Evolutionary conservation across 2,329 filamentous ascomycete species (phyloP).

Genomic region (Dothiorella sarmentorum): DNA sequence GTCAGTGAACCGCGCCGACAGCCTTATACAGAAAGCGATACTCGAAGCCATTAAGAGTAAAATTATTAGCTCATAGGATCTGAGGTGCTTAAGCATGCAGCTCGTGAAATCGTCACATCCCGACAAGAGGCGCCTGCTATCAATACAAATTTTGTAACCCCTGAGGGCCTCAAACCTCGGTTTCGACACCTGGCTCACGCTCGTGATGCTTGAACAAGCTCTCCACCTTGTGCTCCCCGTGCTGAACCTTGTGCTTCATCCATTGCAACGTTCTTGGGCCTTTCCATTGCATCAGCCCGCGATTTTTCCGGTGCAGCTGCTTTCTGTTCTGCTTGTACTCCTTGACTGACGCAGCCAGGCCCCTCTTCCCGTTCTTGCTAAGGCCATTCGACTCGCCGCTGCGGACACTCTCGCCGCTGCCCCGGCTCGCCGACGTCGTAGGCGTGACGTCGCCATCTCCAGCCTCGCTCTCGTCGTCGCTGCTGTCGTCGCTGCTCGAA

Average conservation of each 20-base stretch:
- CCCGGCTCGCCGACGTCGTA: slow-evolving; percentile 27
- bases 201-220: slow-evolving; percentile 57
- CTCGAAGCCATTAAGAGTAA: too few relatives aligned
- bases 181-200: slow-evolving; percentile 61
- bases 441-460: slow-evolving; percentile 21
- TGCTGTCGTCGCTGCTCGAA: slow-evolving; percentile 17
- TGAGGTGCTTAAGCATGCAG: too few relatives aligned
- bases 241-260: slow-evolving; percentile 57
- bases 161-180: slow-evolving; percentile 54
- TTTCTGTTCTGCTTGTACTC: slow-evolving; percentile 60
- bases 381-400: not conserved
- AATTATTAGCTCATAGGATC: too few relatives aligned
- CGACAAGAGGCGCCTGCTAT: too few relatives aligned
- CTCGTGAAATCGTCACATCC: too few relatives aligned
- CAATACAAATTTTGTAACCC: not conserved
- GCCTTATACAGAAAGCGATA: too few relatives aligned
- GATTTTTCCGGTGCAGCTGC: slow-evolving; percentile 61
- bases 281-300: slow-evolving; percentile 72
- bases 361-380: slow-evolving; percentile 41
- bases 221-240: slow-evolving; percentile 45
- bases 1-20: too few relatives aligned
- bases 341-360: slow-evolving; percentile 49
- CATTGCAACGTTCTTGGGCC: slow-evolving; percentile 54
- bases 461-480: slow-evolving; percentile 14
- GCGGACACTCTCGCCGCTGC: slow-evolving; percentile 23